Percentiles rank a stretch among this genome's conserved stretches.
phyloP scores from a whole-genome alignment of 257 asterid species.

The Solanum gracilifrons region DNA sequence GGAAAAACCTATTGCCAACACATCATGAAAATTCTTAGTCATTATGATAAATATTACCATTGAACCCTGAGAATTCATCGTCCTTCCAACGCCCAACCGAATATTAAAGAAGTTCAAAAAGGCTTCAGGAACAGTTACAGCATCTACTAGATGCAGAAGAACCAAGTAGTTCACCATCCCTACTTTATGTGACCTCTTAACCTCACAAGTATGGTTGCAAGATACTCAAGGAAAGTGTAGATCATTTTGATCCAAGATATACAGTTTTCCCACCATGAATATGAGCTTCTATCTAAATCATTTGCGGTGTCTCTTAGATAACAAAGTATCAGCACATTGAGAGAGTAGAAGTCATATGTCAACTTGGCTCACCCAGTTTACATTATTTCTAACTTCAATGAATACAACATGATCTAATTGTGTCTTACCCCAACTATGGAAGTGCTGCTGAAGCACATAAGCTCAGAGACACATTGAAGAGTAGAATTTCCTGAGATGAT shows the following conservation, averaged over 20 bases:
- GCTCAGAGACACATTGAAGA: neutral
- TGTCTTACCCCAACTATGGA: too few species aligned
- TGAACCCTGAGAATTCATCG: neutral
- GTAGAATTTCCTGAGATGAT: neutral
- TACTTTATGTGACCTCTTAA: neutral
- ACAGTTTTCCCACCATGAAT: neutral
- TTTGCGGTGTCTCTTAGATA: neutral
- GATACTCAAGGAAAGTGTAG: neutral
- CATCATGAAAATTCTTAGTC: neutral
- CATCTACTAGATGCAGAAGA: neutral
- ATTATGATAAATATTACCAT: neutral
- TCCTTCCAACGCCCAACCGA: neutral
- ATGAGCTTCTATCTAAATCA: neutral
- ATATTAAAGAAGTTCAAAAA: neutral
- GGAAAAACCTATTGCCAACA: conserved; percentile 56
- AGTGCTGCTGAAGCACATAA: neutral
- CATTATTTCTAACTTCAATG: too few species aligned
- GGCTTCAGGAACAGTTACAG: neutral
- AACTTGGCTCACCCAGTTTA: too few species aligned
- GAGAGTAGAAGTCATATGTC: too few species aligned
- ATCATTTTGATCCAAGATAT: neutral
- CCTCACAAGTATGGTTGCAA: neutral
- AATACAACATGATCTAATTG: too few species aligned
- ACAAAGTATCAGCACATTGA: neutral
- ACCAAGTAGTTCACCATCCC: neutral